Percentiles rank a stretch among this genome's conserved stretches.
phyloP scores from a whole-genome alignment of 2,329 filamentous ascomycete genomes.

The Diplodia mutila region DNA sequence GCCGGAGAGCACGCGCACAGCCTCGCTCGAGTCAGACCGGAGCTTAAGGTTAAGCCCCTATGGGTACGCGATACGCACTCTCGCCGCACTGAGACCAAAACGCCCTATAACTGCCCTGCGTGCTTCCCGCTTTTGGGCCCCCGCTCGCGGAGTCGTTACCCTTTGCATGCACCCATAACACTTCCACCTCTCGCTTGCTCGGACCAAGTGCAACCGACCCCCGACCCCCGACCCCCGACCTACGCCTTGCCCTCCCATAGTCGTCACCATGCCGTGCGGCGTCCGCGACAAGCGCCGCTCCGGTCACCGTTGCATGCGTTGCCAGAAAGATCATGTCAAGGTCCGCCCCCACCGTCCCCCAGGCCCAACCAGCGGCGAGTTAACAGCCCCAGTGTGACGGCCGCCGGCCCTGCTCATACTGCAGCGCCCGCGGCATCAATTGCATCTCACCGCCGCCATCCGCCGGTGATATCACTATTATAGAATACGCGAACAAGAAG shows the following conservation, averaged over 20 bases:
- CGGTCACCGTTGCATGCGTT: conserved; percentile 23
- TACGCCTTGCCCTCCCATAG: conserved; percentile 5
- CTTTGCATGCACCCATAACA: conserved; percentile 1
- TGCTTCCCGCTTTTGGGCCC: background rate
- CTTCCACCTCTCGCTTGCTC: background rate
- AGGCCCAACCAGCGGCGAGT: background rate
- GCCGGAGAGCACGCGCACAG: background rate
- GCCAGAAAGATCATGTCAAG: conserved; percentile 26
- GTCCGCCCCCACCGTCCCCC: conserved; percentile 5
- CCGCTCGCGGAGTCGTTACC: background rate
- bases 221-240: too few species aligned
- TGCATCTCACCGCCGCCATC: conserved; percentile 15
- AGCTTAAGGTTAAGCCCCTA: conserved; percentile 34
- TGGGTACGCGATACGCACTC: background rate
- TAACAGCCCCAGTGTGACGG: conserved; percentile 21
- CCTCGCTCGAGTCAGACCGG: background rate
- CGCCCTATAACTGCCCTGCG: background rate
- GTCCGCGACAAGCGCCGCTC: conserved; percentile 22
- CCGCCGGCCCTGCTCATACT: conserved; percentile 22
- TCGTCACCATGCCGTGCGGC: conserved; percentile 20
- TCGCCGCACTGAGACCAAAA: background rate
- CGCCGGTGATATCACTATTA: conserved; percentile 11
- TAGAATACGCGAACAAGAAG: conserved; percentile 14
- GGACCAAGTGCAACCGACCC: too few species aligned
- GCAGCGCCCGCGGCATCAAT: conserved; percentile 17